Evolutionary conservation across 768 basidiomycete species (phyloP), one percentile per base, ranked within the genome.

Genomic region (Stropharia rugosoannulata): DNA sequence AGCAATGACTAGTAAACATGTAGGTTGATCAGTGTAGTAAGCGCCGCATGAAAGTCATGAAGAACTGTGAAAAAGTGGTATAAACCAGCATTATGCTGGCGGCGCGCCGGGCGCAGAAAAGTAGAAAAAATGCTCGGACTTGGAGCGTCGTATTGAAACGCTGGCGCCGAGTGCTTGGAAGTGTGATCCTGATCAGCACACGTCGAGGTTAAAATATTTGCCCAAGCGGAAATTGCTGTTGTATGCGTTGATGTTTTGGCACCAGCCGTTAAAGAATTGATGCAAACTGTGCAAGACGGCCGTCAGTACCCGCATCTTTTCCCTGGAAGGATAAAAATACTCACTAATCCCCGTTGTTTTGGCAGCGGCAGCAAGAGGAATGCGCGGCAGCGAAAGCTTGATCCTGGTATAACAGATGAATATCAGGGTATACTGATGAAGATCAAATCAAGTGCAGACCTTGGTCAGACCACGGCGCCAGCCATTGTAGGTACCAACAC

Each of bases 301-400:
- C 50, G 45, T 58, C 12, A 59, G 53, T 49, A 25, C 11, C 44
- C 25, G 40, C 54, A 18, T 32, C 10, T 19, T 37, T 16, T 22
- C 22, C 43, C 10, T 48, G 36, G 32, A 15, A 19, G 38, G 7
- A 7, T 51, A 50, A 50, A 35, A 51, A 51, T 32, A 76, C 87
- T 62, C 64, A 88, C 89, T 95, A 95, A 72, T 93, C 93, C 46
- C 91, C 76, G 73, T 94, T 94, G 67, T 91, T 86, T 75, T 93
- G 91, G 69, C 87, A 87, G 43, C 67, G 72, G 70, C 86, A 89
- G 74, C 88, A 89, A 46, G 64, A 35, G 1, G 75, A 71, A 47
- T 73, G 49, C 10, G 74, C 79, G 42, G 86, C 85, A 56, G 81
- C 80, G 51, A 84, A 88, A 16, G 87, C 88, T 27, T 79, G 60